A percentile compares a stretch with the other conserved stretches of the same genome.
Conservation (phyloP, 805 yeast genomes). For the Candida nanaspora region DNA sequence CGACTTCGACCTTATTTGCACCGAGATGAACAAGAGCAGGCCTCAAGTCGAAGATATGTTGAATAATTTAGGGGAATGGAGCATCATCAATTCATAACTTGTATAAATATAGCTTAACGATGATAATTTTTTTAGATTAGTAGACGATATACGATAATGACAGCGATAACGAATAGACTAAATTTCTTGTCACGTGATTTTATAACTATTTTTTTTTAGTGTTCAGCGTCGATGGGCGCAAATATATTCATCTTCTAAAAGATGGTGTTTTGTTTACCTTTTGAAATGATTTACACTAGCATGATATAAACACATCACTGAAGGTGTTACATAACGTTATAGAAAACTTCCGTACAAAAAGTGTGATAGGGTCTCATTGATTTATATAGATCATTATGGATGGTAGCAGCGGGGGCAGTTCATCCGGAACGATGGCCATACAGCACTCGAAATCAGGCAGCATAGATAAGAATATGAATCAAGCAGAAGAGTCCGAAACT, state of each 20-base stretch:
- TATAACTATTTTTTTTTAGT: too few relatives aligned
- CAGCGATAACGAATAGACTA: neutral
- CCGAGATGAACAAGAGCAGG: constrained; percentile 53
- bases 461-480: too few relatives aligned
- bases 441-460: too few relatives aligned
- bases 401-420: neutral
- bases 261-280: too few relatives aligned
- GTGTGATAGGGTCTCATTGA: too few relatives aligned
- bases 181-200: neutral
- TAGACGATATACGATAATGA: neutral
- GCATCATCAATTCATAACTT: constrained; percentile 29
- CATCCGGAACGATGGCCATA: neutral
- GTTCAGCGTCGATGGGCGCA: too few relatives aligned
- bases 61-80: constrained; percentile 39
- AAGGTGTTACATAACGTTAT: too few relatives aligned
- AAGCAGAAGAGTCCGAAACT: constrained; percentile 3
- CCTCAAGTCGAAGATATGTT: constrained; percentile 45
- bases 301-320: too few relatives aligned
- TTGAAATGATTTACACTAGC: neutral
- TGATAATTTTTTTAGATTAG: neutral
- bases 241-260: too few relatives aligned
- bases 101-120: neutral
- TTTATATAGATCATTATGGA: too few relatives aligned
- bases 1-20: constrained; percentile 61
- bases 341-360: too few relatives aligned